phyloP scores from a whole-genome alignment of 495 filamentous ascomycete species.

The Penicillium fimorum region DNA sequence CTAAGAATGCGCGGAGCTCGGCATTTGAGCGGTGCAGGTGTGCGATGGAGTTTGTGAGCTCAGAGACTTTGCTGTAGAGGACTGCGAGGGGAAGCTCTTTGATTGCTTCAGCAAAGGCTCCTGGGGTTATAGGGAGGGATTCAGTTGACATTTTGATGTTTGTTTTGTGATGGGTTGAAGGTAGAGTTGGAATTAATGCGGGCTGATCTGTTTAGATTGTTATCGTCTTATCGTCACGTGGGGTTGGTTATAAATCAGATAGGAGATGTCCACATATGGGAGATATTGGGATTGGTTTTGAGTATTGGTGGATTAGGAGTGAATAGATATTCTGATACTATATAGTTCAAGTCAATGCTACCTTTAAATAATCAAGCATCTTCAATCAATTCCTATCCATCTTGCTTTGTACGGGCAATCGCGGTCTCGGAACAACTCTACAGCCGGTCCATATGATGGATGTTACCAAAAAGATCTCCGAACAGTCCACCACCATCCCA shows the following conservation, averaged over 20 bases:
- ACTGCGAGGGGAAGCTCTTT: constrained; percentile 65
- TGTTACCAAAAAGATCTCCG: constrained; percentile 9
- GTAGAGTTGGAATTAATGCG: background rate
- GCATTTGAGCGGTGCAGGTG: constrained; percentile 79
- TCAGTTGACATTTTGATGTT: constrained; percentile 36
- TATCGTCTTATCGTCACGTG: constrained; percentile 13
- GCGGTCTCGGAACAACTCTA: constrained; percentile 19
- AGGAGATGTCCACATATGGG: background rate
- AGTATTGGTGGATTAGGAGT: background rate
- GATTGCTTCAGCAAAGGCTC: constrained; percentile 64
- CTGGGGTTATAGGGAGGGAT: constrained; percentile 36
- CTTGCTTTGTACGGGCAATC: background rate
- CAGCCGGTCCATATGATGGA: constrained; percentile 12
- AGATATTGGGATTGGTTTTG: background rate
- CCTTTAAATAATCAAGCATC: background rate
- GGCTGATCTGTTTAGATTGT: constrained; percentile 2
- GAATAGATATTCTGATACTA: background rate
- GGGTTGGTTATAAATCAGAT: background rate
- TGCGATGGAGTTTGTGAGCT: constrained; percentile 77
- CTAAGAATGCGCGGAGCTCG: constrained; percentile 60
- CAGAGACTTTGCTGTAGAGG: constrained; percentile 76
- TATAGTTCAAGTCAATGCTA: background rate
- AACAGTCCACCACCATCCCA: constrained; percentile 5
- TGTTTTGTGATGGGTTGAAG: background rate
- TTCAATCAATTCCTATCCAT: background rate